These are phyloP conservation scores for Pseudoneurospora amorphoporcata DNA, from an alignment of 495 filamentous ascomycete species.

Conservation along the genomic window DNA sequence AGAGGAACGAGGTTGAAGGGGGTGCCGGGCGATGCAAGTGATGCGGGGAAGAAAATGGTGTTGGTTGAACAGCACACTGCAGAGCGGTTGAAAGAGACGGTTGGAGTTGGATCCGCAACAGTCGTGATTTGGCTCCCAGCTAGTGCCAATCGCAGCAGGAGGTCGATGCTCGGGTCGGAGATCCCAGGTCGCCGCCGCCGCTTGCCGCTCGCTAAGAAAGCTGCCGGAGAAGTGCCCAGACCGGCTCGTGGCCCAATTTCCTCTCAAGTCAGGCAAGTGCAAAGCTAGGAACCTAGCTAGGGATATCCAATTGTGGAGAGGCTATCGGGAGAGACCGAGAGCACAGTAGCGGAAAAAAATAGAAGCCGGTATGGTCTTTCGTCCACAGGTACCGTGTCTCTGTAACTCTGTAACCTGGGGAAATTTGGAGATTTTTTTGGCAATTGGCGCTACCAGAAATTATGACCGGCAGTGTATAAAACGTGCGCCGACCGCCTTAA, in stretches of 20 bases:
- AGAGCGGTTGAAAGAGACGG: not conserved
- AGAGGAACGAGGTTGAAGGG: slow-evolving; percentile 20
- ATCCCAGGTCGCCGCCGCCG: not conserved
- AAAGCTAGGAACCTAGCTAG: not conserved
- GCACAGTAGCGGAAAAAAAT: not conserved
- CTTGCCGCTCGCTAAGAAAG: not conserved
- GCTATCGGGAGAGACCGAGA: not conserved
- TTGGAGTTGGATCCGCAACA: not conserved
- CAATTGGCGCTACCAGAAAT: not conserved
- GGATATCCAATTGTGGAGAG: not conserved
- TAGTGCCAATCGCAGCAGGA: not conserved
- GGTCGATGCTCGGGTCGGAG: not conserved
- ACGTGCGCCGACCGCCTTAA: not conserved
- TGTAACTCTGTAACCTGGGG: not conserved
- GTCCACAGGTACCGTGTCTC: not conserved
- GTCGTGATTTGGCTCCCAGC: not conserved
- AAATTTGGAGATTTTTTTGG: not conserved
- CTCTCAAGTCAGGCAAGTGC: not conserved
- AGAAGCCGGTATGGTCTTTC: not conserved
- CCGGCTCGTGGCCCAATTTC: not conserved
- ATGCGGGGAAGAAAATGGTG: slow-evolving; percentile 33
- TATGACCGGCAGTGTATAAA: not conserved
- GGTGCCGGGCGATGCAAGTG: slow-evolving; percentile 18
- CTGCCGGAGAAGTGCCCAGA: not conserved
- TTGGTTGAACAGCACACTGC: not conserved